Evolutionary conservation across 2,329 filamentous ascomycete genomes (phyloP), one percentile per base, ranked within the genome.

Genomic region (Blumeriella jaapii): DNA sequence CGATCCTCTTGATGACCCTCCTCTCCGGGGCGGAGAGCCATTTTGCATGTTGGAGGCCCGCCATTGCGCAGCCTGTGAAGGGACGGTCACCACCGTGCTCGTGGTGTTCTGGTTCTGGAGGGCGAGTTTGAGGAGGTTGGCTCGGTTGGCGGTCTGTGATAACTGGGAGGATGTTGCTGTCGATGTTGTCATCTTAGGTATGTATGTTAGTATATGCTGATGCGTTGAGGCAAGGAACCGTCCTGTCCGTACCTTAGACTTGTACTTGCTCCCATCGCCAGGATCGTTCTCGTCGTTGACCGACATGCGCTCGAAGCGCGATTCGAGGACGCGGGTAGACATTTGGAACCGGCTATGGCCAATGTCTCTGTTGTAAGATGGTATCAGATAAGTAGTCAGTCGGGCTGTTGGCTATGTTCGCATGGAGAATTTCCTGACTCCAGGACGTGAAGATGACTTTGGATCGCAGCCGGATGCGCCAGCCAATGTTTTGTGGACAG

Each of bases 221-320:
- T 13, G 25, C 11, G 15, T 4, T 27, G 4, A 3, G 4, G 63
- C 43, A 64, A 10, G 14, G 24, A n/a, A 11, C n/a, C 5, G n/a
- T n/a, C n/a, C n/a, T 14, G 28, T 18, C 12, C 9, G 38, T 65
- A 89, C 86, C 76, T 93, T 93, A 42, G 74, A 60, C 61, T 93
- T 93, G 57, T 82, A 78, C 44, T 68, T 68, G 38, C 61, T 61
- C 43, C 62, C 64, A 44, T 73, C 67, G 36, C 62, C 62, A 19
- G 65, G 61, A 40, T 84, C 79, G 55, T 89, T 93, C 61, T 94
- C 87, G 55, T 95, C 87, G 51, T 82, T 80, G 44, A 95, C 83
- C 13, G 82, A 80, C 63, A 95, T 74, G 60, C 78, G 79, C 74
- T 94, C 86, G 55, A 96, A 84, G 52, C 83, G 82, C 61, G 82